Evolutionary conservation across 495 filamentous ascomycete species (phyloP).

Genomic region (Daldinia caldariorum): DNA sequence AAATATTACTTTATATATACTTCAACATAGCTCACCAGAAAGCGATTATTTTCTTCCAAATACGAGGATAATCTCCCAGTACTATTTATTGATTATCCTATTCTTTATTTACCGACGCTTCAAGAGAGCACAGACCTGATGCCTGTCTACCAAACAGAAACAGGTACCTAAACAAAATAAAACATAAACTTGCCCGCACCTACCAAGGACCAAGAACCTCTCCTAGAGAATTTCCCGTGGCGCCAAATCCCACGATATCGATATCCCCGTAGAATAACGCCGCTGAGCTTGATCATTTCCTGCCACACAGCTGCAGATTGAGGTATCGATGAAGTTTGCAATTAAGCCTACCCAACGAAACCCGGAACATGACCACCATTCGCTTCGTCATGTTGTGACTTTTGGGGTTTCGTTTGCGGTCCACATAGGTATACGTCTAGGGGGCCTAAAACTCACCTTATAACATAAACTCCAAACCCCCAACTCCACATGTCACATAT

Average conservation of each 20-base stretch:
- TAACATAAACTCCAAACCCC: not conserved
- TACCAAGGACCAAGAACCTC: not conserved
- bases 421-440: not conserved
- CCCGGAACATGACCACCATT: not conserved
- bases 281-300: not conserved
- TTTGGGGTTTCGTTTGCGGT: not conserved
- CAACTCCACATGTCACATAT: no score
- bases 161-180: no score
- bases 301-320: not conserved
- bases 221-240: not conserved
- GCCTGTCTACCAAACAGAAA: not conserved
- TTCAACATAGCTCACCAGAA: not conserved
- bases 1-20: not conserved
- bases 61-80: not conserved
- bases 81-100: not conserved
- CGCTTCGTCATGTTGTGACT: not conserved
- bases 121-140: not conserved
- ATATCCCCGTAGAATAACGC: constrained; percentile 1
- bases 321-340: not conserved
- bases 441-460: not conserved
- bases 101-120: not conserved
- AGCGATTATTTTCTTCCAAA: not conserved
- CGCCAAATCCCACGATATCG: not conserved
- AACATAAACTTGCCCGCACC: not conserved
- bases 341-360: not conserved